Base-by-base conservation (phyloP, 179 eudicot genomes). In the Amaranthus tricolor region DNA sequence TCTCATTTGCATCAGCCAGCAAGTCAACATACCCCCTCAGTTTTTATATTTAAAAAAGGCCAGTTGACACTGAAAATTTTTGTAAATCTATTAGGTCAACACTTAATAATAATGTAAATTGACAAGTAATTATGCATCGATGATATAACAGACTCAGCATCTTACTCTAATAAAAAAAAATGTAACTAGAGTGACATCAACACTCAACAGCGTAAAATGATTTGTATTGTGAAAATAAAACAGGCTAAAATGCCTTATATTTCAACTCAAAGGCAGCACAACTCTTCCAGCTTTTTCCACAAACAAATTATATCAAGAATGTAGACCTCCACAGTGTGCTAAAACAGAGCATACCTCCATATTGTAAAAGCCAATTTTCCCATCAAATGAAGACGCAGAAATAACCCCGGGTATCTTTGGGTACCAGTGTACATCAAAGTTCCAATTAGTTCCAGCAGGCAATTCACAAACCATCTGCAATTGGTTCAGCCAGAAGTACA, bases 391-490 rank as follows among this genome's bases (percentile, higher is more conserved):
- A 67, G 99, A 95, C 61, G 99, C 98, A 77, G 99, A 90, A 74
- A 95, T 90, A 77, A 95, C 84, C 74, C 99, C 99, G 0, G 97
- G 97, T 79, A 90, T 88, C 88, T 88, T 93, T 5, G 93, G 85
- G 76, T 95, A 95, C 99, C 99, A 95, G 79, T 93, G 97, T n/a
- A 95, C 87, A 79, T 93, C 98, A 80, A 95, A 95, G 77, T 95
- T 95, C 96, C 97, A 89, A 77, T 95, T 93, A 75, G 90, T 85
- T 77, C 98, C 97, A 80, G 92, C 88, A 24, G 98, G 99, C 85
- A 95, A 83, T 83, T 95, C 99, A 72, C 90, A 82, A 57, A 91
- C 91, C 74, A 93, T 95, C 99, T 95, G 88, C 81, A 76, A n/a
- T 75, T 76, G 52, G 50, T 64, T 60, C 75, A 48, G 74, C 16